Conservation (phyloP, 345 rosid genomes). For the Populus alba region DNA sequence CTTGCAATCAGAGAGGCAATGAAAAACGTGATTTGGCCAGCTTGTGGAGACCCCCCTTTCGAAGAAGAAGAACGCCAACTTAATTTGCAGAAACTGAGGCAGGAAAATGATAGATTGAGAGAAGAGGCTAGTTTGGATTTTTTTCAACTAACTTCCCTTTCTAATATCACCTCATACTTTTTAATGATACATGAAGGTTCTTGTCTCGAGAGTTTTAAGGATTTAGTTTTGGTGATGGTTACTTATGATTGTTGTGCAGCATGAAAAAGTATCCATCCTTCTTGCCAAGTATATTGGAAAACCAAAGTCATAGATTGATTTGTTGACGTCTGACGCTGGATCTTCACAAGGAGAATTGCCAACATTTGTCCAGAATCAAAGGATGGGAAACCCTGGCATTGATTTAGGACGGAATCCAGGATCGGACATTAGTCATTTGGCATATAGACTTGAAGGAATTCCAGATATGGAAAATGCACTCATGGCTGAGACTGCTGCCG, state of each 20-base stretch:
- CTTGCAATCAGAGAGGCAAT: constrained; percentile 48
- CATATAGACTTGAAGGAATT: constrained; percentile 9
- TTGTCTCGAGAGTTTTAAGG: not conserved
- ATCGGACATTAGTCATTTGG: not conserved
- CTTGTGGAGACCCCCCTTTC: constrained; percentile 66
- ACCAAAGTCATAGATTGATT: constrained; percentile 21
- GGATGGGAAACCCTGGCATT: not conserved
- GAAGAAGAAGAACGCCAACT: constrained; percentile 43
- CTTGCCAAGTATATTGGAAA: constrained; percentile 39
- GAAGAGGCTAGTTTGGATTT: constrained; percentile 41
- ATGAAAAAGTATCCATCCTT: constrained; percentile 29
- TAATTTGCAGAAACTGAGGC: constrained; percentile 37
- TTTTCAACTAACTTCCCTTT: not conserved
- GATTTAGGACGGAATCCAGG: constrained; percentile 12
- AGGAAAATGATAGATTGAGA: constrained; percentile 47
- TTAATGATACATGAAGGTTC: not conserved
- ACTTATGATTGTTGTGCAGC: constrained; percentile 31
- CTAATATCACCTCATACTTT: not conserved
- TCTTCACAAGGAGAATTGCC: constrained; percentile 7
- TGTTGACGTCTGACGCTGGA: constrained; percentile 5
- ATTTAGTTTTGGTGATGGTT: not conserved
- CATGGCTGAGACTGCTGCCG: constrained; percentile 42
- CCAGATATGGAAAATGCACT: constrained; percentile 34
- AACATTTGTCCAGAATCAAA: constrained; percentile 1
- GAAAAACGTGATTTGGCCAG: constrained; percentile 51